phyloP scores from a whole-genome alignment of 208 protist species.

The Hexamita inflata region DNA sequence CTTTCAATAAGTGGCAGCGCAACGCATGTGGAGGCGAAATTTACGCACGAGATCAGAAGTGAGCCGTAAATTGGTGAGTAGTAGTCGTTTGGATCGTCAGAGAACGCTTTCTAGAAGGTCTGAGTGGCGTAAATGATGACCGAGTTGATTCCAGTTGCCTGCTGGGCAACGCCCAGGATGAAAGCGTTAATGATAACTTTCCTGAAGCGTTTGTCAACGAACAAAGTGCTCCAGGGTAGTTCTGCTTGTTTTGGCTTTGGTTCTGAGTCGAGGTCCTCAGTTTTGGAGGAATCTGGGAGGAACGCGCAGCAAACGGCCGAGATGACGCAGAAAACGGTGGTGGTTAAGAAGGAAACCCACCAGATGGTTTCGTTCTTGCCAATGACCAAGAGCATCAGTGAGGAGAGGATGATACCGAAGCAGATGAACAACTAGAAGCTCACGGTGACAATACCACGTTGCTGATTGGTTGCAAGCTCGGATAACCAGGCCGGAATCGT shows the following conservation, averaged over 20 bases:
- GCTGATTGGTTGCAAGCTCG: not conserved
- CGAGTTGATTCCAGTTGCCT: constrained; percentile 8
- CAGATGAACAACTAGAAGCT: not conserved
- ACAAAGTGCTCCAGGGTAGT: not conserved
- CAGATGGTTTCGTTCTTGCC: not conserved
- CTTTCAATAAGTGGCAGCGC: not conserved
- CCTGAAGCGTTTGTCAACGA: not conserved
- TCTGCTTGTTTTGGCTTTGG: not conserved
- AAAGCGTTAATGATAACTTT: not conserved
- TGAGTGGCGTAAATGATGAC: constrained; percentile 7
- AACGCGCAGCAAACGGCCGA: not conserved
- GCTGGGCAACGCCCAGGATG: not conserved
- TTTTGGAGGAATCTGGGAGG: not conserved
- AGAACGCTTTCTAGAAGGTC: no score
- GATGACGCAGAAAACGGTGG: not conserved
- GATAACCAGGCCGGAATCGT: not conserved
- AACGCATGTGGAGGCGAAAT: constrained; percentile 7
- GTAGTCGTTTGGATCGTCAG: not conserved
- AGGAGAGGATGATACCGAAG: constrained; percentile 1
- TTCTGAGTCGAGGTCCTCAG: not conserved
- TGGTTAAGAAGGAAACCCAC: not conserved
- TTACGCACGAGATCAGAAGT: not conserved
- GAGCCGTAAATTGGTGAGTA: not conserved
- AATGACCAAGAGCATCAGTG: not conserved
- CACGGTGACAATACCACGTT: constrained; percentile 9